Conservation (phyloP, 257 asterid genomes). For the Lavandula angustifolia region DNA sequence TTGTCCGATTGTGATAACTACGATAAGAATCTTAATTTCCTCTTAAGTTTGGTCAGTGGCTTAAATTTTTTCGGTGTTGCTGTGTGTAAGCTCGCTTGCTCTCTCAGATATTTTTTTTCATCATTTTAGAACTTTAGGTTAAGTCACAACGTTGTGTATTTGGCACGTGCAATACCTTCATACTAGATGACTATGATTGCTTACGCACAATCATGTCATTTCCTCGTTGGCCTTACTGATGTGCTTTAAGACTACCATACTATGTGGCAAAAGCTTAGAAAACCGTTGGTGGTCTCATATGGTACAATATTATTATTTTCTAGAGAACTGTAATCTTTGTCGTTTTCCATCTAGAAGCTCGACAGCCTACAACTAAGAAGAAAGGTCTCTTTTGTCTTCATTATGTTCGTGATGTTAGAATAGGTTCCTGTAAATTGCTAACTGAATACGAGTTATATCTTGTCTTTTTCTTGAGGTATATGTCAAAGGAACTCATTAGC, state of each 20-base stretch:
- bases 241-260: constrained; percentile 15
- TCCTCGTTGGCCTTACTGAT: constrained; percentile 9
- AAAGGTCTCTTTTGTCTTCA: constrained; percentile 5
- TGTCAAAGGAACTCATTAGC: constrained; percentile 3
- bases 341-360: not conserved
- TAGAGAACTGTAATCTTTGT: too few relatives aligned
- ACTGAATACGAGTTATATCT: not conserved
- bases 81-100: constrained; percentile 11
- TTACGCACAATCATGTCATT: constrained; percentile 24
- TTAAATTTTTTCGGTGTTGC: not conserved
- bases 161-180: not conserved
- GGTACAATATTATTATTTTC: not conserved
- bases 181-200: constrained; percentile 9
- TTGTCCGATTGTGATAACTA: constrained; percentile 9
- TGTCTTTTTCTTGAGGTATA: not conserved
- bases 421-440: not conserved
- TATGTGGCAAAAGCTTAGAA: constrained; percentile 4
- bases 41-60: not conserved
- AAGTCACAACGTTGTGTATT: not conserved
- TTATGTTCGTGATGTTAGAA: not conserved
- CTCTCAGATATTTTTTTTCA: not conserved
- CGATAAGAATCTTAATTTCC: constrained; percentile 9
- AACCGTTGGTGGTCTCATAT: constrained; percentile 16
- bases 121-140: constrained; percentile 15
- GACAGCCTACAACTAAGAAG: constrained; percentile 4